phyloP scores from a whole-genome alignment of 116 monocot genomes.

The Trichopus zeylanicus region DNA sequence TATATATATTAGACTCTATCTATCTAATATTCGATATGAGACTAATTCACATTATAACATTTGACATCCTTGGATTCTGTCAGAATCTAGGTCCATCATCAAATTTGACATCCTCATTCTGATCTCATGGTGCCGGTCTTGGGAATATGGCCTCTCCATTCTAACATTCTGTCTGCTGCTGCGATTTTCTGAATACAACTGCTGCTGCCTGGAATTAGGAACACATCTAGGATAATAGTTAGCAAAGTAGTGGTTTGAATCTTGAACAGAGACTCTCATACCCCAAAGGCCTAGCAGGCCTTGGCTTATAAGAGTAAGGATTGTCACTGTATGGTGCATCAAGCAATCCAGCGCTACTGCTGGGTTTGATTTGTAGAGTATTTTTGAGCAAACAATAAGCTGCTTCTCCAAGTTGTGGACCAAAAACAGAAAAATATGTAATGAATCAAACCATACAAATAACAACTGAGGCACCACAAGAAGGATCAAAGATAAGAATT shows the following conservation, averaged over 20 bases:
- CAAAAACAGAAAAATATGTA: conserved; percentile 68
- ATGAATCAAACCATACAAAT: too few species aligned
- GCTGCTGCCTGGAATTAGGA: neutral
- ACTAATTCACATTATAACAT: too few species aligned
- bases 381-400: conserved; percentile 83
- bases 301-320: conserved; percentile 7
- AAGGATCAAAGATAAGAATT: too few species aligned
- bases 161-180: conserved; percentile 17
- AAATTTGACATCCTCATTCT: conserved; percentile 33
- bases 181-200: conserved; percentile 1
- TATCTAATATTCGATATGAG: too few species aligned
- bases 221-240: too few species aligned
- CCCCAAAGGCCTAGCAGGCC: conserved; percentile 41
- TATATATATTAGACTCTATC: too few species aligned
- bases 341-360: conserved; percentile 25
- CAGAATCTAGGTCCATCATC: conserved; percentile 17
- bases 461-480: too few species aligned
- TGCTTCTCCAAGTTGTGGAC: conserved; percentile 65
- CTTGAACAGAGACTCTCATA: conserved; percentile 29
- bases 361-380: conserved; percentile 62
- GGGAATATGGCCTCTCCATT: conserved; percentile 9
- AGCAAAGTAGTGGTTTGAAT: conserved; percentile 13
- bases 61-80: conserved; percentile 9
- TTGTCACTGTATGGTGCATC: conserved; percentile 28
- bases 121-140: conserved; percentile 10